These are phyloP conservation scores for Camellia granthamiana DNA, from an alignment of 148 eudicot genomes.

Conservation along the genomic window DNA sequence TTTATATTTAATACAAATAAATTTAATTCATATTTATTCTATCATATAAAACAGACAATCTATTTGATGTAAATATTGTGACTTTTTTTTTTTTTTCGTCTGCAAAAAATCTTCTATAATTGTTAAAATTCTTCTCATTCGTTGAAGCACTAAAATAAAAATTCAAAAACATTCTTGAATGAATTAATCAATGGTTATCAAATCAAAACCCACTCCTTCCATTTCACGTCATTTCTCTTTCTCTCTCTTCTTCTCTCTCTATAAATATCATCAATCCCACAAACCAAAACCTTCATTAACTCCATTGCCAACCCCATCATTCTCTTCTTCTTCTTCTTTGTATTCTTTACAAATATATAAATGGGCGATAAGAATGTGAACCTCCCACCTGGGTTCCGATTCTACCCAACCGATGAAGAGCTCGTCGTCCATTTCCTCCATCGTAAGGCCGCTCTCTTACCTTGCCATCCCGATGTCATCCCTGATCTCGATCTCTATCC, in stretches of 20 bases:
- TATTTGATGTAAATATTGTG: too few species aligned
- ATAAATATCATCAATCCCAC: constrained; percentile 28
- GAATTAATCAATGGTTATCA: neutral
- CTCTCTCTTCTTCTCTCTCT: constrained; percentile 23
- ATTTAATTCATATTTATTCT: too few species aligned
- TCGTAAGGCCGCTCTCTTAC: constrained; percentile 59
- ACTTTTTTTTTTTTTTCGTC: too few species aligned
- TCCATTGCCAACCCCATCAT: constrained; percentile 11
- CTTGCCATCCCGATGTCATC: constrained; percentile 78
- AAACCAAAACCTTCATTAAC: constrained; percentile 12
- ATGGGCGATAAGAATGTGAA: constrained; percentile 45
- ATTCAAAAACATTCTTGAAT: neutral
- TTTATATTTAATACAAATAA: too few species aligned
- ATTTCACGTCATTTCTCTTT: constrained; percentile 29
- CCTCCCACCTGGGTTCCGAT: constrained; percentile 88
- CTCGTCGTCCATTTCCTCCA: constrained; percentile 88
- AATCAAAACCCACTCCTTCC: constrained; percentile 23
- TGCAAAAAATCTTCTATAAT: neutral
- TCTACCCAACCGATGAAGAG: constrained; percentile 84
- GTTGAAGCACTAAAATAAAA: constrained; percentile 16
- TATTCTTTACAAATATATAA: neutral
- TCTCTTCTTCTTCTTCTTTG: neutral
- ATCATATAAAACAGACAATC: too few species aligned
- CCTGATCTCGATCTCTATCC: constrained; percentile 85
- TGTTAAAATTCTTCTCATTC: neutral